A percentile compares a stretch with the other conserved stretches of the same genome.
Evolutionary conservation across 257 asterid genomes (phyloP).

Genomic region (Petunia axillaris): DNA sequence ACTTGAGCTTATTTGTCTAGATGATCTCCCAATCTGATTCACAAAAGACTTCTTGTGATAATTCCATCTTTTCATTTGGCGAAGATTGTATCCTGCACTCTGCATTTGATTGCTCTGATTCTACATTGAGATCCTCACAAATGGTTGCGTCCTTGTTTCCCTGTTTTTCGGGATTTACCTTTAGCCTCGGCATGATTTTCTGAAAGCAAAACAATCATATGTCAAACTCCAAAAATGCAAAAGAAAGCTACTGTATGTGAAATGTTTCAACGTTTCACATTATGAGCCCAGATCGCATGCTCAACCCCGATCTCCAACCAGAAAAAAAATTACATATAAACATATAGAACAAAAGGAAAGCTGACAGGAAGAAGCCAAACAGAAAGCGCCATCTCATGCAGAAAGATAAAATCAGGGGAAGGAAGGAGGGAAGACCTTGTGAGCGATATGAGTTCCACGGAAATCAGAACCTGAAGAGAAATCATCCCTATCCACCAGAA

Average conservation of each 20-base stretch:
- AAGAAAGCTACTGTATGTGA: background rate
- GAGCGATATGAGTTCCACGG: constrained; percentile 2
- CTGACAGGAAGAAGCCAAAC: background rate
- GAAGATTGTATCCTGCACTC: background rate
- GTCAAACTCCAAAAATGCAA: background rate
- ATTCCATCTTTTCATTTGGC: constrained; percentile 1
- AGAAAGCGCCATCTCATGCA: background rate
- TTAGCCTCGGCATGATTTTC: constrained; percentile 22
- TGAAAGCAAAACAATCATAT: background rate
- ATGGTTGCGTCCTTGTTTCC: constrained; percentile 1
- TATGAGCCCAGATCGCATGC: background rate
- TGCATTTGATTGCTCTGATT: constrained; percentile 20
- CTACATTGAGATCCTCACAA: constrained; percentile 13
- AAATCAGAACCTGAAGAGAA: background rate
- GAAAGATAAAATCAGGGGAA: background rate
- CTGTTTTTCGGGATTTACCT: background rate
- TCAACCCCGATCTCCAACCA: background rate
- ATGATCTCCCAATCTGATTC: constrained; percentile 44
- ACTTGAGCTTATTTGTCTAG: constrained; percentile 1
- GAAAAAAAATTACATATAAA: background rate
- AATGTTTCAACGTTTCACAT: background rate
- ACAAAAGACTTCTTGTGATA: constrained; percentile 13
- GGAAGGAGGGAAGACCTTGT: constrained; percentile 9
- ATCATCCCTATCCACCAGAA: constrained; percentile 8
- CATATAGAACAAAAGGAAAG: background rate